Percentiles rank a stretch among this genome's conserved stretches.
These are phyloP conservation scores for Pythium sukuiense DNA, from an alignment of 352 stramenopile species.

Conservation along the genomic window DNA sequence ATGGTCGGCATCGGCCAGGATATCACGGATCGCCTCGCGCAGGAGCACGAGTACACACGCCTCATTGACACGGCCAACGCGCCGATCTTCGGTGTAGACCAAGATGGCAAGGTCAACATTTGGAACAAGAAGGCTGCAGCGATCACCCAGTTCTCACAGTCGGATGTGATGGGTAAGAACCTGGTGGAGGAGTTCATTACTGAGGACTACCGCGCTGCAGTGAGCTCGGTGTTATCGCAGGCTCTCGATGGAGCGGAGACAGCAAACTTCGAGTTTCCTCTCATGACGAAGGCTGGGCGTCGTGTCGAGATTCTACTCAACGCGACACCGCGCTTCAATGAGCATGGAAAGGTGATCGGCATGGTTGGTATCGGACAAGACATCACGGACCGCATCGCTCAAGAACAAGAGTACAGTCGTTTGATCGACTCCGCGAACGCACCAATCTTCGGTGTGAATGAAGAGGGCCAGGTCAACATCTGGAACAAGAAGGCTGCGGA, in stretches of 20 bases:
- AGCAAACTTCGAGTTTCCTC: constrained; percentile 25
- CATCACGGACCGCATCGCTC: constrained; percentile 54
- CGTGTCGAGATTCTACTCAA: constrained; percentile 53
- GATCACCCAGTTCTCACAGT: constrained; percentile 56
- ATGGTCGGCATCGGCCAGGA: background rate
- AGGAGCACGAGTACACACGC: background rate
- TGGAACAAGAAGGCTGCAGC: constrained; percentile 62
- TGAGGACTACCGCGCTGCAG: background rate
- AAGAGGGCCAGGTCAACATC: constrained; percentile 1
- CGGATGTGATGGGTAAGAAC: constrained; percentile 44
- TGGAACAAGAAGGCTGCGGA: constrained; percentile 9
- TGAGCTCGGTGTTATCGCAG: background rate
- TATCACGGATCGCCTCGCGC: background rate
- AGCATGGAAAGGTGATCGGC: constrained; percentile 62
- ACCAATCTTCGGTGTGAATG: background rate
- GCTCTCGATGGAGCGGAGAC: background rate
- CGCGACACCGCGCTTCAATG: constrained; percentile 41
- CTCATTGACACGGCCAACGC: background rate
- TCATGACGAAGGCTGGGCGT: constrained; percentile 37
- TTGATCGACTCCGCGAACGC: background rate
- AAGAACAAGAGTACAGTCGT: constrained; percentile 44
- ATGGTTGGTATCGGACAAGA: constrained; percentile 75
- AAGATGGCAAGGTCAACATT: constrained; percentile 42
- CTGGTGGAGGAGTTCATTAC: constrained; percentile 29
- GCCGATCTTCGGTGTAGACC: background rate